Base-by-base conservation (phyloP, 2,329 filamentous ascomycete genomes). In the Phyllosticta citriasiana region DNA sequence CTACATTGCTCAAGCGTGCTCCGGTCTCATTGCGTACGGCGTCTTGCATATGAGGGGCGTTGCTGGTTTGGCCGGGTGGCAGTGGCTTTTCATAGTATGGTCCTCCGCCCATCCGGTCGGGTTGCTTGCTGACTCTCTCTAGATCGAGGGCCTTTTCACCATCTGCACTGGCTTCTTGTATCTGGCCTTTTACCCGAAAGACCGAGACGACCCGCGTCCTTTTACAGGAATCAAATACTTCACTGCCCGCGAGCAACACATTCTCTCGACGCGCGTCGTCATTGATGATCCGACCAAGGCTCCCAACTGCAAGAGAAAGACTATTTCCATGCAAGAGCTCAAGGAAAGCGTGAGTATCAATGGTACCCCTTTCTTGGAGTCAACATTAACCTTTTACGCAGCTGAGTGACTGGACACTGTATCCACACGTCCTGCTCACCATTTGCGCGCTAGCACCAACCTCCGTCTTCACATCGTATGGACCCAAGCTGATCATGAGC, bases 31-130 rank as follows among this genome's bases (percentile, higher is more conserved):
- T 0, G 83, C 84, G 0, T 82, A 79, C 63, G 72, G 72, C 1
- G 87, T 88, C 64, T 76, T 75, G 22, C 87, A 88, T 65, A 80
- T 87, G 64, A 82, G 87, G 66, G 75, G 77, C 30, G 79, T 80
- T 3, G 78, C 77, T 9, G 82, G 72, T 0, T 70, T 72, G 19
- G 60, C 65, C 6, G 74, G 73, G 0, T 76, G 74, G 74, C 63
- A 72, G n/a, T 76, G 73, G 72, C 74, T 76, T 40, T 75, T 76
- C 65, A 75, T 76, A 35, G 58, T 75, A 35, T 40, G 53, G 52
- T 47, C 5, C 3, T 24, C 51, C 5, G 14, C 3, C 26, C 19
- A 67, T 33, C 66, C 69, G 65, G 10, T 68, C 66, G 24, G 65
- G 66, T 7, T 63, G 59, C 0, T 66, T 64, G 14, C 61, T 65